phyloP scores from a whole-genome alignment of 2,329 filamentous ascomycete genomes.

The Xylariaceae sp. region DNA sequence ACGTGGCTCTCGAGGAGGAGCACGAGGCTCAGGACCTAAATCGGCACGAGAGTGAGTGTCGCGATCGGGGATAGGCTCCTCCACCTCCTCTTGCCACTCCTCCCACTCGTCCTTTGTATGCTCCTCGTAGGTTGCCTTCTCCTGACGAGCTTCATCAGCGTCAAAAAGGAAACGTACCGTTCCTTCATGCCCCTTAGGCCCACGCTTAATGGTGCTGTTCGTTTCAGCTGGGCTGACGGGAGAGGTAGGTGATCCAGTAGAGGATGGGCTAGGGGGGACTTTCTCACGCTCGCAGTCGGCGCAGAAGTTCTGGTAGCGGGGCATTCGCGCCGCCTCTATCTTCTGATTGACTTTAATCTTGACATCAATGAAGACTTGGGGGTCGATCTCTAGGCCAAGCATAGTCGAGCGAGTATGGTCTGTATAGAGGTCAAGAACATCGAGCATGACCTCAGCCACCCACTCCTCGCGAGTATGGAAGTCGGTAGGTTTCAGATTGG shows the following conservation, averaged over 20 bases:
- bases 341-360: conserved; percentile 88
- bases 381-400: conserved; percentile 72
- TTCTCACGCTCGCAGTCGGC: conserved; percentile 54
- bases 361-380: conserved; percentile 82
- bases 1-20: conserved; percentile 36
- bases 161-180: conserved; percentile 92
- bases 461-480: conserved; percentile 54
- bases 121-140: conserved; percentile 69
- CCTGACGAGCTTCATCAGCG: conserved; percentile 72
- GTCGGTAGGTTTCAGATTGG: conserved; percentile 55
- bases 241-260: conserved; percentile 44
- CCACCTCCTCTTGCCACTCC: conserved; percentile 78
- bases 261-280: conserved; percentile 41
- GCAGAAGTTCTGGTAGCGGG: conserved; percentile 69
- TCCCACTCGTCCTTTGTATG: conserved; percentile 79
- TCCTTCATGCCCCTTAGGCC: conserved; percentile 55
- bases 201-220: conserved; percentile 44
- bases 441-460: conserved; percentile 80
- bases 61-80: conserved; percentile 58
- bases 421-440: conserved; percentile 90
- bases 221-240: conserved; percentile 46
- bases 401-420: conserved; percentile 78
- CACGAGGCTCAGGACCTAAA: conserved; percentile 33
- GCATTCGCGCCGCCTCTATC: conserved; percentile 66
- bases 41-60: conserved; percentile 32